These are phyloP conservation scores for Hanseniaspora nectarophila DNA, from an alignment of 805 yeast species.

Conservation along the genomic window DNA sequence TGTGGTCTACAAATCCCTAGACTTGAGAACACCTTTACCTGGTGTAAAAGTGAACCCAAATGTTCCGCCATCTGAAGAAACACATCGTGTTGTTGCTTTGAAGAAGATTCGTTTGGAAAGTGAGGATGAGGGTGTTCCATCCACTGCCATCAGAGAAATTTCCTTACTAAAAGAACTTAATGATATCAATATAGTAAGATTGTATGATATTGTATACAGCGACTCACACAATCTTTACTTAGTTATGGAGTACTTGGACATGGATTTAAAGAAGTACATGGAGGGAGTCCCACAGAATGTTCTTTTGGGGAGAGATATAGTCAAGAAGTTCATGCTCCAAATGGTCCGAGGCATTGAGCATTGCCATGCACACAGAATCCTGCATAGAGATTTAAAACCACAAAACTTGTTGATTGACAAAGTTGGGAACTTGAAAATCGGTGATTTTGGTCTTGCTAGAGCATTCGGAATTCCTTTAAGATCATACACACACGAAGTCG, in stretches of 20 bases:
- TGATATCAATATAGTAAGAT: slow-evolving; percentile 82
- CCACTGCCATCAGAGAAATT: slow-evolving; percentile 93
- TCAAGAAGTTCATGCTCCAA: slow-evolving; percentile 90
- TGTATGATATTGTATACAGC: slow-evolving; percentile 92
- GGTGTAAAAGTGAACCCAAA: not conserved
- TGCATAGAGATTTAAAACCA: slow-evolving; percentile 78
- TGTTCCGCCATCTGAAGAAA: slow-evolving; percentile 28
- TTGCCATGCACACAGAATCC: slow-evolving; percentile 54
- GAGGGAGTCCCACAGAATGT: slow-evolving; percentile 76
- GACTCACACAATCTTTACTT: slow-evolving; percentile 81
- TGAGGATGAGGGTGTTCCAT: slow-evolving; percentile 92
- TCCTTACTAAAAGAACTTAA: slow-evolving; percentile 89
- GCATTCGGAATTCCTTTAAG: slow-evolving; percentile 97
- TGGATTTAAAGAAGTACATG: slow-evolving; percentile 90
- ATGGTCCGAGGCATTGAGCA: slow-evolving; percentile 68
- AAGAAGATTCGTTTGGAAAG: slow-evolving; percentile 90
- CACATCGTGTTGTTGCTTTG: slow-evolving; percentile 80
- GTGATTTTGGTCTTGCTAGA: slow-evolving; percentile 93
- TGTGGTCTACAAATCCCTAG: slow-evolving; percentile 88
- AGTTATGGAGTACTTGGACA: slow-evolving; percentile 87
- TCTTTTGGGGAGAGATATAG: slow-evolving; percentile 72
- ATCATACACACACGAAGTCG: slow-evolving; percentile 94
- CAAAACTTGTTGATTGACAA: slow-evolving; percentile 80
- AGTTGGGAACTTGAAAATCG: slow-evolving; percentile 86
- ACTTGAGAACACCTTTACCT: slow-evolving; percentile 40